Evolutionary conservation across 148 eudicot genomes (phyloP), one percentile per base, ranked within the genome.

Genomic region (Mesembryanthemum crystallinum): DNA sequence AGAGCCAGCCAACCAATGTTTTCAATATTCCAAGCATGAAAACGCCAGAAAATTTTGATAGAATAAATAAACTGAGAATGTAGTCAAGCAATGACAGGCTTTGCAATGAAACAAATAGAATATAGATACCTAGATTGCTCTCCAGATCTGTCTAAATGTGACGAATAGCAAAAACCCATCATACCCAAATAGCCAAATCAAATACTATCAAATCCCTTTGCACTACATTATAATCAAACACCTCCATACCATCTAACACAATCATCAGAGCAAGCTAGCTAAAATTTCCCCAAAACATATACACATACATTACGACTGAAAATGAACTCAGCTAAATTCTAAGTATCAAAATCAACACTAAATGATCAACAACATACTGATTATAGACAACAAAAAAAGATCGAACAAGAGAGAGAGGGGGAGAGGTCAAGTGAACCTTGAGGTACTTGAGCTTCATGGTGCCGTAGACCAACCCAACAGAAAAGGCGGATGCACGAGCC

Each of bases 371-470:
- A 13, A 33, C n/a, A n/a, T 25, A 45, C 0, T 45, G 2, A 8
- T 45, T 6, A 45, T 45, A 45, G 49, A 45, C 14, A 45, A 10
- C 14, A 13, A 45, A 45, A 68, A 17, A n/a, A 32, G 9, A 10
- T 10, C 0, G 17, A 0, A 35, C 57, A 27, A 14, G 21, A 42
- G 23, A 60, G 55, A 49, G 39, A 52, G 35, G n/a, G 54, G 39
- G 47, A 43, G n/a, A n/a, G n/a, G 71, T 39, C 1, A 18, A 58
- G 11, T n/a, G 35, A 58, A 89, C 93, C 93, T 83, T 87, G 64
- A 87, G 89, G 76, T 72, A 72, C 83, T 89, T 88, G 37, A 88
- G 89, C 82, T 89, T 89, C 76, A 88, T 68, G 81, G 69, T 86
- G 20, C 91, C 93, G 55, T 89, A 89, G 25, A 81, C 87, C 33